phyloP scores from a whole-genome alignment of 164 flowering plant species.

The Piper longum region DNA sequence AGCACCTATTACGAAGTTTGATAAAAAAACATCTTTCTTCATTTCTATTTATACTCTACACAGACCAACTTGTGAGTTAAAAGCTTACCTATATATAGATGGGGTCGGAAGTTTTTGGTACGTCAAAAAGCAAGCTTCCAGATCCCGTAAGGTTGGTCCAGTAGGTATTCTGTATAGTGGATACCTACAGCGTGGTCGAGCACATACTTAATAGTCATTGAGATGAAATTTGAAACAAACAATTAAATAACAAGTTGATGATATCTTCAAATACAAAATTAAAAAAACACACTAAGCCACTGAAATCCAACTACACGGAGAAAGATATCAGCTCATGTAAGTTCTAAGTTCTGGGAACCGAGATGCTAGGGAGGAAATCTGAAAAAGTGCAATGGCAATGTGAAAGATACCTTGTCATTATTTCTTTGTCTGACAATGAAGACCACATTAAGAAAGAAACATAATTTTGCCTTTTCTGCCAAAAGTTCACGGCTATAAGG shows the following conservation, averaged over 20 bases:
- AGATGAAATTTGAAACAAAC: not conserved
- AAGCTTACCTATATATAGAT: slow-evolving; percentile 22
- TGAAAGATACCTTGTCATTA: not conserved
- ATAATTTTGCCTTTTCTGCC: slow-evolving; percentile 42
- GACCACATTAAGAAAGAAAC: not conserved
- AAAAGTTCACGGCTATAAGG: slow-evolving; percentile 53
- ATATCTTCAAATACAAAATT: no score
- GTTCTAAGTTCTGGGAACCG: slow-evolving; percentile 36
- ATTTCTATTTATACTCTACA: no score
- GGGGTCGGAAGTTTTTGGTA: slow-evolving; percentile 53
- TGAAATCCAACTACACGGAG: slow-evolving; percentile 64
- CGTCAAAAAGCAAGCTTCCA: slow-evolving; percentile 63
- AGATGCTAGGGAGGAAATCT: slow-evolving; percentile 42
- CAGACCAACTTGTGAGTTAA: slow-evolving; percentile 5
- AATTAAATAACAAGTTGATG: not conserved
- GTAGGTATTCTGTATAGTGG: slow-evolving; percentile 81
- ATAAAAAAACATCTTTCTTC: no score
- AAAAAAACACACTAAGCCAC: slow-evolving; percentile 51
- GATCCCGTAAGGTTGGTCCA: slow-evolving; percentile 46
- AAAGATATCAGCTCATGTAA: slow-evolving; percentile 56
- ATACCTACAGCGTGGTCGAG: slow-evolving; percentile 35
- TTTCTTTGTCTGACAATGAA: slow-evolving; percentile 1
- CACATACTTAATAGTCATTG: not conserved
- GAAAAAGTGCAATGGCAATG: slow-evolving; percentile 3
- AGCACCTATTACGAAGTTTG: no score